These are phyloP conservation scores for Barnettozyma hawaiiensis DNA, from an alignment of 1,139 yeast species.

Conservation along the genomic window DNA sequence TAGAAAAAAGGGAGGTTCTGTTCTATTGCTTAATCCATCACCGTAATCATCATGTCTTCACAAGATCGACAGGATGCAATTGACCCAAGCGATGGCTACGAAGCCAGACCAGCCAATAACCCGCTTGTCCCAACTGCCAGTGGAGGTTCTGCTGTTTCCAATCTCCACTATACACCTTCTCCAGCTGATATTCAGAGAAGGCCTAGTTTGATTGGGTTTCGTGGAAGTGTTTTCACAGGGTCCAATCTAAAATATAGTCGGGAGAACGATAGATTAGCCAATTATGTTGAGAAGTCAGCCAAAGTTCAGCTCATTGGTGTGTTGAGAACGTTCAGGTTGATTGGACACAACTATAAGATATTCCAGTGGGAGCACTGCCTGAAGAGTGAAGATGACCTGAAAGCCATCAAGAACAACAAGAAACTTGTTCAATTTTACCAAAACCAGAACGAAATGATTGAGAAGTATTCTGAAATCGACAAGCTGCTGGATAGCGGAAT, in stretches of 20 bases:
- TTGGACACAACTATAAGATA: constrained; percentile 17
- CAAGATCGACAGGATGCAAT: not conserved
- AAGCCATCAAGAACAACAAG: constrained; percentile 14
- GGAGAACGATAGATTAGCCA: constrained; percentile 20
- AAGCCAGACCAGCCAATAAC: not conserved
- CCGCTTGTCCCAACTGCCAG: not conserved
- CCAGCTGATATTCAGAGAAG: constrained; percentile 8
- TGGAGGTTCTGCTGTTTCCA: not conserved
- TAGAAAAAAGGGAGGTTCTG: too few species aligned
- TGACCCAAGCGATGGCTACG: constrained; percentile 4
- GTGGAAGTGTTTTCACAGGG: constrained; percentile 14
- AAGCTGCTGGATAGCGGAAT: constrained; percentile 65
- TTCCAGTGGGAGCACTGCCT: constrained; percentile 16
- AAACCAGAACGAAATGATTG: constrained; percentile 55
- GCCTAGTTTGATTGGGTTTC: constrained; percentile 16
- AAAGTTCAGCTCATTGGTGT: constrained; percentile 15
- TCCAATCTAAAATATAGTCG: constrained; percentile 16
- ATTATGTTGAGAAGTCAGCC: constrained; percentile 16
- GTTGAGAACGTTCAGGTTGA: constrained; percentile 20
- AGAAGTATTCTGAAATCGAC: constrained; percentile 56
- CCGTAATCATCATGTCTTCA: not conserved
- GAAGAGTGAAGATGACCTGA: constrained; percentile 10
- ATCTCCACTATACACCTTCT: not conserved
- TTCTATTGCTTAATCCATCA: not conserved
- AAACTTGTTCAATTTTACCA: constrained; percentile 36